These are phyloP conservation scores for Aristolochia californica DNA, from an alignment of 164 flowering plant genomes.

Conservation along the genomic window DNA sequence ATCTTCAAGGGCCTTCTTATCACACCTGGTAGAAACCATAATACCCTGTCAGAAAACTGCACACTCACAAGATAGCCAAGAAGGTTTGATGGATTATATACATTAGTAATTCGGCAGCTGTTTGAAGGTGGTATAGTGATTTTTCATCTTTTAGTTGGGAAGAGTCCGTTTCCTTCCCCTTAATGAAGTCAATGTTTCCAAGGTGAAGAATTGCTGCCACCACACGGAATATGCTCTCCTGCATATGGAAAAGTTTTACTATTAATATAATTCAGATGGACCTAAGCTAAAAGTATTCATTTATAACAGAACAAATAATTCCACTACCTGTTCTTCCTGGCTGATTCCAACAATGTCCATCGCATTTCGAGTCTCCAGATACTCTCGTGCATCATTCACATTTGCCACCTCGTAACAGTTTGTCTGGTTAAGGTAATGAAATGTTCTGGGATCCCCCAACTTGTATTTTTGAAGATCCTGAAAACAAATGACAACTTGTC, in stretches of 20 bases:
- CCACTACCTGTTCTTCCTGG: constrained; percentile 65
- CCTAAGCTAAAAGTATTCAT: too few relatives aligned
- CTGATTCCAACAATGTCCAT: constrained; percentile 79
- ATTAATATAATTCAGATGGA: too few relatives aligned
- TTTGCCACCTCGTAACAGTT: constrained; percentile 58
- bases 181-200: constrained; percentile 59
- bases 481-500: neutral
- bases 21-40: constrained; percentile 38
- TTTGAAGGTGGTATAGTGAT: constrained; percentile 52
- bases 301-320: neutral
- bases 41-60: neutral
- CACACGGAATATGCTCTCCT: constrained; percentile 79
- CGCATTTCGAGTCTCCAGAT: constrained; percentile 64
- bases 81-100: constrained; percentile 9
- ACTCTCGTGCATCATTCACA: constrained; percentile 63
- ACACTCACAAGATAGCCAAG: neutral
- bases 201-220: constrained; percentile 84
- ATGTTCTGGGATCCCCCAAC: constrained; percentile 56
- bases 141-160: constrained; percentile 62
- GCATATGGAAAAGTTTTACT: constrained; percentile 4
- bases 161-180: constrained; percentile 70
- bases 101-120: constrained; percentile 73
- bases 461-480: constrained; percentile 68
- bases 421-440: constrained; percentile 74
- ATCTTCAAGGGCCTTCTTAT: constrained; percentile 54